Evolutionary conservation across 352 stramenopile species (phyloP).

Genomic region (Hyphochytrium catenoides): DNA sequence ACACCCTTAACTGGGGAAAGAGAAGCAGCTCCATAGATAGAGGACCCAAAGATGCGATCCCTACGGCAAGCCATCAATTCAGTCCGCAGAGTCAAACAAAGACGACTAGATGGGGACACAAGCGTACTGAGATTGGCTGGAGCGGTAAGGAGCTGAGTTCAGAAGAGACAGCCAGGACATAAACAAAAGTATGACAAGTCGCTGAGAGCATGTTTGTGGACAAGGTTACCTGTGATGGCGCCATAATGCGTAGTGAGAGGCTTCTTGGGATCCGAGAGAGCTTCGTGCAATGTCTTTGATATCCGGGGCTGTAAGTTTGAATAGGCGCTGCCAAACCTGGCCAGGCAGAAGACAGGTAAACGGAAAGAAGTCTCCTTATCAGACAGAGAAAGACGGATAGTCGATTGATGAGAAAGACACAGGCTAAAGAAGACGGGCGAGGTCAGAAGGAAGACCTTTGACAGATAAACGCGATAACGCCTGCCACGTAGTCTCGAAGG

Average conservation of each 20-base stretch:
- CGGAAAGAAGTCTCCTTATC: not conserved
- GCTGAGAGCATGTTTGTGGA: not conserved
- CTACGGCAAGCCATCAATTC: slow-evolving; percentile 7
- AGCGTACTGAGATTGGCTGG: no score
- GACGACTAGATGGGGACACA: no score
- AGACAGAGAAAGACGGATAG: not conserved
- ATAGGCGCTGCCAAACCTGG: slow-evolving; percentile 62
- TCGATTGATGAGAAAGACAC: slow-evolving; percentile 2
- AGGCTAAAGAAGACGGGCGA: slow-evolving; percentile 14
- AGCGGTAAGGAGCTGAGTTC: not conserved
- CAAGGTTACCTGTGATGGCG: slow-evolving; percentile 51
- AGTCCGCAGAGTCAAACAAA: no score
- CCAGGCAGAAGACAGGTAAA: slow-evolving; percentile 1
- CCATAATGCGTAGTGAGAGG: slow-evolving; percentile 71
- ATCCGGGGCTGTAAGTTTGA: slow-evolving; percentile 68
- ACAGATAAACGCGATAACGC: slow-evolving; percentile 53
- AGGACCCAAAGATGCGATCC: slow-evolving; percentile 65
- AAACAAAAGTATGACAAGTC: not conserved
- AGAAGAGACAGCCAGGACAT: not conserved
- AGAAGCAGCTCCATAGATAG: slow-evolving; percentile 75
- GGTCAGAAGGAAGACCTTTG: slow-evolving; percentile 24
- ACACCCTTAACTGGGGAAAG: slow-evolving; percentile 55
- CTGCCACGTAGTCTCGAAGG: slow-evolving; percentile 52
- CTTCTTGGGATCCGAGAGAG: slow-evolving; percentile 37
- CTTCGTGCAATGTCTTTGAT: slow-evolving; percentile 67